phyloP scores from a whole-genome alignment of 176 grass and related monocot genomes.

The Poa annua region DNA sequence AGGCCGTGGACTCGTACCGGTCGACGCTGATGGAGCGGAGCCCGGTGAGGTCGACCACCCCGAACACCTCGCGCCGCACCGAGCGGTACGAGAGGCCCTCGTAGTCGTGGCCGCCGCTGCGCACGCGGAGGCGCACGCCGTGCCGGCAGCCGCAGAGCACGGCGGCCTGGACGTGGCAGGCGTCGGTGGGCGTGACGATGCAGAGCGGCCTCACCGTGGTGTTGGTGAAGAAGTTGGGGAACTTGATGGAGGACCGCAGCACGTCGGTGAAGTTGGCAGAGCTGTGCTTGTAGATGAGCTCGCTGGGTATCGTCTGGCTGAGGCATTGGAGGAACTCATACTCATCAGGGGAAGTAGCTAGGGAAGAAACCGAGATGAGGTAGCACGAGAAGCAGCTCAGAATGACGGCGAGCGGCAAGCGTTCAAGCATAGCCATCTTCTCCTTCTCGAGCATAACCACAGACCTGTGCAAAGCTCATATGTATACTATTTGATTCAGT shows the following conservation, averaged over 20 bases:
- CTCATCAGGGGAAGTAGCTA: not conserved
- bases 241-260: not conserved
- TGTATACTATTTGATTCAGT: not conserved
- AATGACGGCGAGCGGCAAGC: not conserved
- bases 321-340: constrained; percentile 8
- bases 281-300: not conserved
- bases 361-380: not conserved
- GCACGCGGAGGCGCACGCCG: not conserved
- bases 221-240: not conserved
- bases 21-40: not conserved
- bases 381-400: not conserved
- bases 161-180: not conserved
- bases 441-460: no score
- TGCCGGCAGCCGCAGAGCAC: not conserved
- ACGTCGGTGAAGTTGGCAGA: not conserved
- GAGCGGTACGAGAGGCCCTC: not conserved
- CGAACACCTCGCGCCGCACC: not conserved
- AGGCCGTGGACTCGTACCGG: not conserved
- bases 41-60: not conserved
- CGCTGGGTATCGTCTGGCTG: not conserved
- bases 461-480: no score
- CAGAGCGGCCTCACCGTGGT: constrained; percentile 1
- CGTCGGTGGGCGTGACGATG: not conserved
- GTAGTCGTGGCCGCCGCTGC: constrained; percentile 9
- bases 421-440: not conserved